Evolutionary conservation across 352 stramenopile genomes (phyloP), one percentile per base, ranked within the genome.

Genomic region (Pythium rishiriense): DNA sequence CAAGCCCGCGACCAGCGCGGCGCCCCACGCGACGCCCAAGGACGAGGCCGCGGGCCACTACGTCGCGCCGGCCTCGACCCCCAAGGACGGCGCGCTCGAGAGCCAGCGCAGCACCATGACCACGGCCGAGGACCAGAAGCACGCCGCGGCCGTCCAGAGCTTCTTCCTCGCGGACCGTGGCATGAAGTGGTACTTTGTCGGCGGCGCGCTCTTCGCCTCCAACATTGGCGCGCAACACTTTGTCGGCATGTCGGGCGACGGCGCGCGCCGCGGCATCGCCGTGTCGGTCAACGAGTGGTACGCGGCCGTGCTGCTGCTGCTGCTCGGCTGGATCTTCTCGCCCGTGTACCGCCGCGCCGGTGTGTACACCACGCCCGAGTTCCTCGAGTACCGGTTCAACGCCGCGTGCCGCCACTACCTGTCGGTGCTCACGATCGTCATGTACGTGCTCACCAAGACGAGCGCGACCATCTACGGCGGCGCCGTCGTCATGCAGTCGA

Each of bases 151-250:
- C 22, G 45, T 74, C 39, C 56, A 60, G 24, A 85, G 79, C 68
- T 90, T 87, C 60, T 90, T 88, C 60, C 55, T 90, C 7, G 81
- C 81, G 1, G 81, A 90, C 48, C 75, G 78, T 9, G 75, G 79
- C 50, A 87, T 88, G 79, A 73, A 85, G 70, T 87, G 81, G 78
- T 87, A 84, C 53, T 76, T 85, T 37, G 76, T 87, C 7, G 78
- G 78, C 21, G 78, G 78, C 39, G 76, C 79, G 28, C 54, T 88
- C 5, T 90, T 88, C 54, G 79, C 79, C 15, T 84, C 72, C 49
- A 88, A 90, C 68, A 87, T 90, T 64, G 81, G 81, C 47, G 76
- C 77, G 15, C 75, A 88, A 59, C 79, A 88, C 64, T 90, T 90
- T 69, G 72, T 90, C 21, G 81, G 81, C 24, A 87, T 90, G 76